Percentiles rank a stretch among this genome's conserved stretches.
phyloP scores from a whole-genome alignment of 176 grass and related monocot species.

The Zea luxurians region DNA sequence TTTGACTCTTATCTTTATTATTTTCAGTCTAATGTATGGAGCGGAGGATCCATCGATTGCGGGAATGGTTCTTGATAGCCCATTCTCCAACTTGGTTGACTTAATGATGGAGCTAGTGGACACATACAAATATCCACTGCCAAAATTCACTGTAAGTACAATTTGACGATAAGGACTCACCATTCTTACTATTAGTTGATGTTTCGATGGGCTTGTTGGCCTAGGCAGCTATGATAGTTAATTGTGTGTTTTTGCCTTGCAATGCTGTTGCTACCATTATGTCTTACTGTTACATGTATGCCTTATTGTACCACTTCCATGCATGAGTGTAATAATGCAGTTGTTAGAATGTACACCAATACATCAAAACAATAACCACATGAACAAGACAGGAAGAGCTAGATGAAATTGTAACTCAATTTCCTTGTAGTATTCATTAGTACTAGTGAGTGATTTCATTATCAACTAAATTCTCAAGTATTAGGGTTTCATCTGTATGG shows the following conservation, averaged over 20 bases:
- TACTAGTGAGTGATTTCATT: background rate
- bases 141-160: slow-evolving; percentile 90
- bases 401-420: background rate
- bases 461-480: background rate
- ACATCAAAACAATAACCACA: background rate
- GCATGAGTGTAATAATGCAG: background rate
- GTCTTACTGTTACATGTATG: slow-evolving; percentile 11
- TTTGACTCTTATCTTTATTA: slow-evolving; percentile 15
- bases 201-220: background rate
- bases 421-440: background rate
- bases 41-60: slow-evolving; percentile 99
- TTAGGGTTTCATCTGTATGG: too few relatives aligned
- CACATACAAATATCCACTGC: slow-evolving; percentile 98
- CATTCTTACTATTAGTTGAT: background rate
- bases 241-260: slow-evolving; percentile 12
- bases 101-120: slow-evolving; percentile 99
- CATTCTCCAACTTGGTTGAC: slow-evolving; percentile 97
- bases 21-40: slow-evolving; percentile 96
- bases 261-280: slow-evolving; percentile 12
- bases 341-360: background rate
- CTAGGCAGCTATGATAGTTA: slow-evolving; percentile 21
- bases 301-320: slow-evolving; percentile 6
- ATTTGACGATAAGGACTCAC: background rate
- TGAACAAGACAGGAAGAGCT: background rate
- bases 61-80: slow-evolving; percentile 99